Conservation (phyloP, 257 asterid species). For the Verbascum thapsus region DNA sequence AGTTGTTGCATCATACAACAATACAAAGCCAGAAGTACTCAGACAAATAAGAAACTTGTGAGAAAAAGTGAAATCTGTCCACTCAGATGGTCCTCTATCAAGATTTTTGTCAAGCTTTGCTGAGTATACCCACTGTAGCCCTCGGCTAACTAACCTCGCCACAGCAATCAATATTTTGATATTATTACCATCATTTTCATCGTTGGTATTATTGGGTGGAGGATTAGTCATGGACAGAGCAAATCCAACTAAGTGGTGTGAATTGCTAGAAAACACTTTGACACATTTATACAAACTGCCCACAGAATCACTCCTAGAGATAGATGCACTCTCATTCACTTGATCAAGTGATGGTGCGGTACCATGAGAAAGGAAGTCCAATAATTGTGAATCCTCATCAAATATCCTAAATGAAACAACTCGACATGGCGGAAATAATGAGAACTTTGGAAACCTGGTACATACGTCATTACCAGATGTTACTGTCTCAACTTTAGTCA, state of each 20-base stretch:
- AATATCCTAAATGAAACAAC: slow-evolving; percentile 71
- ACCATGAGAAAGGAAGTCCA: slow-evolving; percentile 56
- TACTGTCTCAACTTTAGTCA: slow-evolving; percentile 54
- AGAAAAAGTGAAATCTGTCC: slow-evolving; percentile 82
- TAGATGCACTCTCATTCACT: slow-evolving; percentile 38
- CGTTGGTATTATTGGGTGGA: slow-evolving; percentile 28
- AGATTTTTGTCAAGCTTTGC: slow-evolving; percentile 57
- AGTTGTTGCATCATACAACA: slow-evolving; percentile 57
- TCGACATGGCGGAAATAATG: slow-evolving; percentile 50
- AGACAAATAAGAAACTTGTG: slow-evolving; percentile 72
- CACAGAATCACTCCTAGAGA: slow-evolving; percentile 33
- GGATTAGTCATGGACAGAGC: slow-evolving; percentile 43
- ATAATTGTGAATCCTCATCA: slow-evolving; percentile 52
- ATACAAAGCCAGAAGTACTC: slow-evolving; percentile 65
- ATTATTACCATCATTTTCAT: slow-evolving; percentile 42
- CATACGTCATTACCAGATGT: slow-evolving; percentile 52
- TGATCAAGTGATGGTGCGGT: slow-evolving; percentile 40
- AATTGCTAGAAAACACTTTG: slow-evolving; percentile 73
- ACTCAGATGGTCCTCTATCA: slow-evolving; percentile 54
- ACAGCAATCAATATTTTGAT: slow-evolving; percentile 51
- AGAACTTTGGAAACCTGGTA: slow-evolving; percentile 64
- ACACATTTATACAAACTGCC: slow-evolving; percentile 56
- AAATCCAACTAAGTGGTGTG: slow-evolving; percentile 77
- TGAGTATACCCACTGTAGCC: slow-evolving; percentile 80
- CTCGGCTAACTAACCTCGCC: slow-evolving; percentile 68